Evolutionary conservation across 2,329 filamentous ascomycete species (phyloP).

Genomic region (Phialemoniopsis sp.): DNA sequence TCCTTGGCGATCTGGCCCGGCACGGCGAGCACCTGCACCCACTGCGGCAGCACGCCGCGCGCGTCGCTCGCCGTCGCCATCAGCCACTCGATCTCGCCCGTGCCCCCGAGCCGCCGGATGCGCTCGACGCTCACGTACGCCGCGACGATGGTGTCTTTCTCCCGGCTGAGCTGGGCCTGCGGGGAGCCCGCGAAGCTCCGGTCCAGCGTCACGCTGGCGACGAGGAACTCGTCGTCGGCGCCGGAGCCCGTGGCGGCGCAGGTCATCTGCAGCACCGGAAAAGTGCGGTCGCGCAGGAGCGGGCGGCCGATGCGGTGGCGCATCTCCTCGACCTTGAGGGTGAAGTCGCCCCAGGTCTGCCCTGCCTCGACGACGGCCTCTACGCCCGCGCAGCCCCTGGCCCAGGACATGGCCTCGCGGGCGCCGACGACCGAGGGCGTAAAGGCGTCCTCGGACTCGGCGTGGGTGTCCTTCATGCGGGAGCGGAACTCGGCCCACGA

Average conservation of each 20-base stretch:
- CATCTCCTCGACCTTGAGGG: conserved; percentile 57
- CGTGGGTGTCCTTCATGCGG: conserved; percentile 55
- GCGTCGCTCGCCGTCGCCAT: conserved; percentile 77
- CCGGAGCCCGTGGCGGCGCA: conserved; percentile 28
- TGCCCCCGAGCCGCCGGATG: conserved; percentile 34
- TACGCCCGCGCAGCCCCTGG: conserved; percentile 38
- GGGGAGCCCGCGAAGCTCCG: neutral
- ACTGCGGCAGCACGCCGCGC: conserved; percentile 59
- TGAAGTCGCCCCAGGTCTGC: conserved; percentile 39
- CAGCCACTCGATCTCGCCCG: conserved; percentile 59
- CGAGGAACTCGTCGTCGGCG: conserved; percentile 42
- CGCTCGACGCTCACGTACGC: conserved; percentile 64
- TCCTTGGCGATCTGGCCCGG: conserved; percentile 65
- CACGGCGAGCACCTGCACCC: conserved; percentile 60
- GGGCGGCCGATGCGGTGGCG: conserved; percentile 55
- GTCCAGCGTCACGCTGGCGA: conserved; percentile 52
- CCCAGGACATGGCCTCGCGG: conserved; percentile 27
- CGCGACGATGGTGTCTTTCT: conserved; percentile 48
- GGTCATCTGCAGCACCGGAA: conserved; percentile 62
- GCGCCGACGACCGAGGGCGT: conserved; percentile 51
- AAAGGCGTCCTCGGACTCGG: conserved; percentile 51
- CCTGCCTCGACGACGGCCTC: conserved; percentile 23
- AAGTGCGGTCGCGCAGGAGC: conserved; percentile 60
- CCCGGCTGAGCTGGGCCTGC: conserved; percentile 25
- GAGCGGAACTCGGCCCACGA: conserved; percentile 59